Evolutionary conservation across 192 early-diverging fungal species (phyloP).

Genomic region (Coemansia sp.): DNA sequence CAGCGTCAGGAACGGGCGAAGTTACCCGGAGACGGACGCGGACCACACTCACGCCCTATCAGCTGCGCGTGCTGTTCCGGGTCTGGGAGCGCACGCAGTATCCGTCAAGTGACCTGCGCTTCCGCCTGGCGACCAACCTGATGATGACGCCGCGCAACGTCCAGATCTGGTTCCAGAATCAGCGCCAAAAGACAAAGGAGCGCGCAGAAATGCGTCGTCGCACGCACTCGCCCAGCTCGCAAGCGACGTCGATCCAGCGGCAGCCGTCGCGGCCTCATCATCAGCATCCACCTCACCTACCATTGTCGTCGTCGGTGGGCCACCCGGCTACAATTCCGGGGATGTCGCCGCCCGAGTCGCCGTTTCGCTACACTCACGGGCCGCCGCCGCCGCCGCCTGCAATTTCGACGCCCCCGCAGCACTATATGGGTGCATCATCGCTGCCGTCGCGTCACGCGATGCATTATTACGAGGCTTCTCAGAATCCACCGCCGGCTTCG

Average conservation of each 20-base stretch:
- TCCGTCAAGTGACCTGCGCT: slow-evolving; percentile 69
- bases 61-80: slow-evolving; percentile 55
- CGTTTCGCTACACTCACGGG: slow-evolving; percentile 42
- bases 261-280: slow-evolving; percentile 3
- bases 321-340: slow-evolving; percentile 25
- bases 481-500: slow-evolving; percentile 17
- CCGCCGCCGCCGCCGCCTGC: slow-evolving; percentile 41
- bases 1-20: slow-evolving; percentile 14
- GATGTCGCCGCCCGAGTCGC: slow-evolving; percentile 38
- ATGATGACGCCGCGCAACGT: slow-evolving; percentile 80
- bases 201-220: slow-evolving; percentile 50
- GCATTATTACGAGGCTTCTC: slow-evolving; percentile 18
- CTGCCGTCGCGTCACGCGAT: slow-evolving; percentile 15
- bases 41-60: slow-evolving; percentile 58
- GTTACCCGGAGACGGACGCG: slow-evolving; percentile 47
- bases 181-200: slow-evolving; percentile 69
- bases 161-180: slow-evolving; percentile 94
- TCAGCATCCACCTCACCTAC: not conserved
- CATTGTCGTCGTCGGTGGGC: not conserved
- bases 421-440: slow-evolving; percentile 6
- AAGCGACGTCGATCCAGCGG: slow-evolving; percentile 9
- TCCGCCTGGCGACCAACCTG: slow-evolving; percentile 63
- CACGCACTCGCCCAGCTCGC: slow-evolving; percentile 41
- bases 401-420: slow-evolving; percentile 15
- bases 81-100: slow-evolving; percentile 66